Conservation (phyloP, 345 rosid genomes). For the Xanthoceras sorbifolium region DNA sequence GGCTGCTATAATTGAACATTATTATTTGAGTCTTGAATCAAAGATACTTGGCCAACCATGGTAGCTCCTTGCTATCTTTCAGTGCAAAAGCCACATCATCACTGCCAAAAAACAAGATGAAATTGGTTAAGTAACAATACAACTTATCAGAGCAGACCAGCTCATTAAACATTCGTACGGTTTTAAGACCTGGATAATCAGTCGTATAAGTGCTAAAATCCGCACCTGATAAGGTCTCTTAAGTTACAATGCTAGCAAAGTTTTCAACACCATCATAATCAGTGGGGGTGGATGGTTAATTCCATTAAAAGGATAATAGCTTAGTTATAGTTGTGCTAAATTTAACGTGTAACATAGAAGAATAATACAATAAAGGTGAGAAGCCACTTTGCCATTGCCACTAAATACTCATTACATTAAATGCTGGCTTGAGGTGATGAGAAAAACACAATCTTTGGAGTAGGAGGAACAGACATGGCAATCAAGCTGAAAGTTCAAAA, state of each 20-base stretch:
- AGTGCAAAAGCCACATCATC: constrained; percentile 93
- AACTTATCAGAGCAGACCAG: background rate
- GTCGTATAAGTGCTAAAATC: too few relatives aligned
- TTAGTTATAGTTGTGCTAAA: background rate
- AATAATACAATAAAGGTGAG: background rate
- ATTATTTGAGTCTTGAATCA: constrained; percentile 30
- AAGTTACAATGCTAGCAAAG: constrained; percentile 3
- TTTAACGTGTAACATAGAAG: background rate
- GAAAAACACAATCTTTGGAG: background rate
- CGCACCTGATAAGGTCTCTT: too few relatives aligned
- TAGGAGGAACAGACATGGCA: background rate
- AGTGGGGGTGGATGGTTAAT: background rate
- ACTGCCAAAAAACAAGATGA: constrained; percentile 44
- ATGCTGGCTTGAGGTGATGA: background rate
- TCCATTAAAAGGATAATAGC: background rate
- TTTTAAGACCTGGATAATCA: too few relatives aligned
- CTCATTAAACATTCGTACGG: background rate
- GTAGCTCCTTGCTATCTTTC: constrained; percentile 73
- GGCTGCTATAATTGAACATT: constrained; percentile 19
- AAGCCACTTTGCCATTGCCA: background rate
- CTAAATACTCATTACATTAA: background rate
- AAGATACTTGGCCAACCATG: constrained; percentile 84
- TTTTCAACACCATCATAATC: background rate
- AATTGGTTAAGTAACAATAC: constrained; percentile 12
- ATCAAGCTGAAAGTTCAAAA: background rate